phyloP scores from a whole-genome alignment of 225 moss, liverwort and hornwort genomes.

The Marchantia paleacea region DNA sequence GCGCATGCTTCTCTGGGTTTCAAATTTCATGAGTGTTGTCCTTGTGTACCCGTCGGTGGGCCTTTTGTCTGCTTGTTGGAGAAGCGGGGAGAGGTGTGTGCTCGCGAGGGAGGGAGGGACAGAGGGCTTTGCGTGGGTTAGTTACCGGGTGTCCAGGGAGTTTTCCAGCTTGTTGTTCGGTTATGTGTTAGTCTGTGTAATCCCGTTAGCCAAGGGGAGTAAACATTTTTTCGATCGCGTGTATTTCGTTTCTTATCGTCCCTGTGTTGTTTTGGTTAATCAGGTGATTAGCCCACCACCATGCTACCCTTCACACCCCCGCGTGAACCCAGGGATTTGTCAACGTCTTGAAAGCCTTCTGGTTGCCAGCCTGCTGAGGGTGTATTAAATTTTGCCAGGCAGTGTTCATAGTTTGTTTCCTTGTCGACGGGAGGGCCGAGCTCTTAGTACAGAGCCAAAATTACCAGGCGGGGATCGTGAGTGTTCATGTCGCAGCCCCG shows the following conservation, averaged over 20 bases:
- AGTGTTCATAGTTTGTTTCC: not conserved
- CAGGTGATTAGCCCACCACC: slow-evolving; percentile 20
- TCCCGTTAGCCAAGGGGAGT: too few relatives aligned
- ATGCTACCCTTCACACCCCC: slow-evolving; percentile 16
- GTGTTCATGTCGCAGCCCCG: slow-evolving; percentile 91
- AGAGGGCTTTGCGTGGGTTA: not conserved
- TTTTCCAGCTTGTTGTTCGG: not conserved
- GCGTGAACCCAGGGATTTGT: slow-evolving; percentile 3
- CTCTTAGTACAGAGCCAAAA: not conserved
- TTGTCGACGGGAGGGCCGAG: not conserved
- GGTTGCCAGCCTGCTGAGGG: not conserved
- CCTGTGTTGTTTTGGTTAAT: too few relatives aligned
- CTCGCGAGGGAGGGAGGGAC: not conserved
- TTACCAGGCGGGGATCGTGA: slow-evolving; percentile 23
- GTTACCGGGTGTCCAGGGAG: not conserved
- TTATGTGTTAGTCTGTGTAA: not conserved
- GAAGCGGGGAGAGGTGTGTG: not conserved
- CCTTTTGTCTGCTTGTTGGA: not conserved
- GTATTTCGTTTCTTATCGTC: not conserved
- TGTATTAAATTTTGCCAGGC: not conserved
- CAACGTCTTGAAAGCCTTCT: not conserved
- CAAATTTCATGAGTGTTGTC: not conserved
- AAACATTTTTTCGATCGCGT: not conserved
- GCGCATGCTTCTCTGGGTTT: not conserved
- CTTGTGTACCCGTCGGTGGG: not conserved